These are phyloP conservation scores for Trichoderma sp. DNA, from an alignment of 2,329 filamentous ascomycete species.

Conservation along the genomic window DNA sequence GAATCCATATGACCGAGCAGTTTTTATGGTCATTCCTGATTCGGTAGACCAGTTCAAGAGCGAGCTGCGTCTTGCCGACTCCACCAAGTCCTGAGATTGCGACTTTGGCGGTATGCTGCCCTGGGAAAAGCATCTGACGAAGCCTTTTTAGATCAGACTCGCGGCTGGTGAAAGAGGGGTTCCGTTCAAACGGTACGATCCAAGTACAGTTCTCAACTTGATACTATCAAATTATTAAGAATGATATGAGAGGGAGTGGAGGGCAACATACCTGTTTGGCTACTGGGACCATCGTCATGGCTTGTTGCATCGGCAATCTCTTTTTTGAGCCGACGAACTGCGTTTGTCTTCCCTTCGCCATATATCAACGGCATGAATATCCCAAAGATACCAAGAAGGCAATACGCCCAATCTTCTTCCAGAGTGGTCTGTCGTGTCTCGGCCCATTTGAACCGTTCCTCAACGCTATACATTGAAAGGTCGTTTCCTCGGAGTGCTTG, in stretches of 20 bases:
- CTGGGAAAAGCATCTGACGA: background rate
- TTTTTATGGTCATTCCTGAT: conserved; percentile 27
- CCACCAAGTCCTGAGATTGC: conserved; percentile 30
- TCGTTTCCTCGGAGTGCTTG: background rate
- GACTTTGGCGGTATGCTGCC: background rate
- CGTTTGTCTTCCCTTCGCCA: conserved; percentile 26
- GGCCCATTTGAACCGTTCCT: conserved; percentile 28
- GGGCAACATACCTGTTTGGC: background rate
- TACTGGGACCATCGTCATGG: background rate
- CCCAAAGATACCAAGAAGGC: conserved; percentile 28
- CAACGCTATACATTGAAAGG: conserved; percentile 21
- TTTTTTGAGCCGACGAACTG: conserved; percentile 26
- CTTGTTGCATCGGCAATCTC: background rate
- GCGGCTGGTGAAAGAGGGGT: background rate
- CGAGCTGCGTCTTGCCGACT: conserved; percentile 38
- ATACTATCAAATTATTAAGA: background rate
- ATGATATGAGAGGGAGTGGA: background rate
- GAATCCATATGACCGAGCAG: conserved; percentile 44
- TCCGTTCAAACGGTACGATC: background rate
- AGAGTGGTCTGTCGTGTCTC: conserved; percentile 25
- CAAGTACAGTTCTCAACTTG: background rate
- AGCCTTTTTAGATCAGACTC: background rate
- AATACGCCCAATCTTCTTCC: conserved; percentile 29
- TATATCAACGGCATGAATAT: conserved; percentile 31
- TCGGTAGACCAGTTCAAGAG: conserved; percentile 34